Base-by-base conservation (phyloP, 495 filamentous ascomycete genomes). In the Jackrogersella minutella region DNA sequence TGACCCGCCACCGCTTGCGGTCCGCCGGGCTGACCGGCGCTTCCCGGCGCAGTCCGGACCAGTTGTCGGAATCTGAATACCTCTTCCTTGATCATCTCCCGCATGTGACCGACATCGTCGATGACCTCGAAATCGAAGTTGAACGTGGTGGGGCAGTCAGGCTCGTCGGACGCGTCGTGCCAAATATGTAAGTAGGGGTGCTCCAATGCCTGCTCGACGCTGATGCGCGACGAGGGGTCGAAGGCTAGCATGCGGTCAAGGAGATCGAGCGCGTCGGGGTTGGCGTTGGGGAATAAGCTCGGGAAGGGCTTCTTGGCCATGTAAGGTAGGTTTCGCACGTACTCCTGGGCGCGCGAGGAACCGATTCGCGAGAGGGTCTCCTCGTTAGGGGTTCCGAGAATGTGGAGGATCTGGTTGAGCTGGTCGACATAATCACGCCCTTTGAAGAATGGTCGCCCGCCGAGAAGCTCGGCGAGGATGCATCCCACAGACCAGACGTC, bases 401-500 rank as follows among this genome's bases (percentile, higher is more conserved):
- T 97, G 82, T 98, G 94, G 44, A 99, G 86, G 74, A 99, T 99
- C 79, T 98, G 96, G 84, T 98, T 98, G 69, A 99, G 88, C 79
- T 99, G 95, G 79, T 99, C 95, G 72, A 99, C 95, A 70, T 99
- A 98, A 80, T 99, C 95, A 56, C 96, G 90, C 44, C 95, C 95
- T 81, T 99, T 99, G 85, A 99, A 99, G 84, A 99, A 98, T 31
- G 95, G 95, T 52, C 95, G 90, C 39, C 96, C 93, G 43, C 96
- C 96, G 4, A 99, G 89, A 1, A 99, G 87, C 77, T 99, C 95
- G 37, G 95, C 95, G 11, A 99, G 86, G 73, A 99, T 99, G 78
- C 95, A 99, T 53, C 95, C 95, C 14, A 99, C 94, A 21, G 95
- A 99, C 95, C 95, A 99, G 24, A 99, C 93, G 74, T 99, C 95